Evolutionary conservation across 371 early-diverging fungal species (phyloP), one percentile per base, ranked within the genome.

Genomic region (Coemansia sp.): DNA sequence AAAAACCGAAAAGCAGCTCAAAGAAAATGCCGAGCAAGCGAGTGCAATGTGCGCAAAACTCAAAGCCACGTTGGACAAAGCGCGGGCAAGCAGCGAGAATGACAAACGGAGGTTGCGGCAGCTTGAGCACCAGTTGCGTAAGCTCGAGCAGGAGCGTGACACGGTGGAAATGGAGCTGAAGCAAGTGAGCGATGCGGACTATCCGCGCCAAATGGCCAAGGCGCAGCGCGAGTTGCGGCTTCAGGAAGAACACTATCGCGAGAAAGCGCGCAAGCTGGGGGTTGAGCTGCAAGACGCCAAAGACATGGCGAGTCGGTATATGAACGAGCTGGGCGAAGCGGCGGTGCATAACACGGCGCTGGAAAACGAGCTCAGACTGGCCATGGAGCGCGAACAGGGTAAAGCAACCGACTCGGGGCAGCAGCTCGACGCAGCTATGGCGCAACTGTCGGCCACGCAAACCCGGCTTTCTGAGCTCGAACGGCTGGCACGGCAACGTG

Each of bases 271-370:
- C 16, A 67, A 68, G 55, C 68, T 68, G 25, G 44, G 51, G 2
- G 65, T 68, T n/a, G 40, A 62, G 23, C 50, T 72, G 47, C 68
- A 72, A 20, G 77, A 75, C n/a, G 68, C 72, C 40, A 64, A 58
- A 8, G 77, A 75, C 44, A 8, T 47, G 14, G 72, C 77, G 0
- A 48, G 62, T 7, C 33, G 77, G 9, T 75, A 75, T 44, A 72
- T 72, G 72, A 62, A 56, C 21, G 72, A 75, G 62, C 72, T 75
- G 37, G 73, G 68, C 40, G 77, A 75, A 40, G 68, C 77, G 18
- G 64, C 68, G 0, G 77, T 75, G 6, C 77, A 75, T 39, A 55
- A 50, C 21, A 75, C 77, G 12, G 68, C 72, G 25, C 65, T 75
- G 14, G 77, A 75, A 62, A 59, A 57, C 33, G 77, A 75, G 65